Evolutionary conservation across 139 green algal species (phyloP).

Genomic region (Gonium pectorale): DNA sequence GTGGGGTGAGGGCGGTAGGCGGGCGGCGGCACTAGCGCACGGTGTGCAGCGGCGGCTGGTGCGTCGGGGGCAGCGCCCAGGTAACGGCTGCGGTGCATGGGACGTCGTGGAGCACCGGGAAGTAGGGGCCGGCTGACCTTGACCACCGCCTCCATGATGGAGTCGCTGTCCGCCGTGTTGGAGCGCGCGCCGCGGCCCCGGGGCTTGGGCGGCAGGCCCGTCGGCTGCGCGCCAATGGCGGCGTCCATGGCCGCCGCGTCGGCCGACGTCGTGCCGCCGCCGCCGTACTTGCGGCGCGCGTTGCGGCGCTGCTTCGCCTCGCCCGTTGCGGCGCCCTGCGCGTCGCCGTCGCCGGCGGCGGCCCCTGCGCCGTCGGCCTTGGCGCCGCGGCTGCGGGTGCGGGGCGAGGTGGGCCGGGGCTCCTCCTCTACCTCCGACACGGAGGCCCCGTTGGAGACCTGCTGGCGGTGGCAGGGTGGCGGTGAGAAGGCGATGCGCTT

Average conservation of each 20-base stretch:
- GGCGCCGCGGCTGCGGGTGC: not conserved
- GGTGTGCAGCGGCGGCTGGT: no score
- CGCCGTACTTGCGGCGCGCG: conserved; percentile 39
- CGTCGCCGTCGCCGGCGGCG: not conserved
- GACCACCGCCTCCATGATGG: conserved; percentile 76
- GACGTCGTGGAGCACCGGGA: no score
- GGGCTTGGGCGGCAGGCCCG: not conserved
- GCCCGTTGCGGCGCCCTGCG: not conserved
- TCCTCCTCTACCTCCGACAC: conserved; percentile 8
- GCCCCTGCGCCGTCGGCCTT: not conserved
- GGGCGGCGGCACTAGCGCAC: no score
- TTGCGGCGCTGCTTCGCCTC: conserved; percentile 10
- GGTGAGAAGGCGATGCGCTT: no score
- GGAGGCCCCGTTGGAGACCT: no score
- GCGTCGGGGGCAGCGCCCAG: no score
- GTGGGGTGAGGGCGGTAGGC: no score
- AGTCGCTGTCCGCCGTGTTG: conserved; percentile 44
- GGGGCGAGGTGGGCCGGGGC: not conserved
- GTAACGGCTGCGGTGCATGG: no score
- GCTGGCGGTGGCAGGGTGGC: no score
- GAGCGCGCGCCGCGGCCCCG: not conserved
- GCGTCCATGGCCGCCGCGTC: conserved; percentile 4
- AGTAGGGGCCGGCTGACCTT: no score
- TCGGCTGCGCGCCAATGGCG: not conserved
- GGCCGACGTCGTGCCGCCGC: conserved; percentile 40